phyloP scores from a whole-genome alignment of 2,329 filamentous ascomycete genomes.

The Calonectria honghensis region DNA sequence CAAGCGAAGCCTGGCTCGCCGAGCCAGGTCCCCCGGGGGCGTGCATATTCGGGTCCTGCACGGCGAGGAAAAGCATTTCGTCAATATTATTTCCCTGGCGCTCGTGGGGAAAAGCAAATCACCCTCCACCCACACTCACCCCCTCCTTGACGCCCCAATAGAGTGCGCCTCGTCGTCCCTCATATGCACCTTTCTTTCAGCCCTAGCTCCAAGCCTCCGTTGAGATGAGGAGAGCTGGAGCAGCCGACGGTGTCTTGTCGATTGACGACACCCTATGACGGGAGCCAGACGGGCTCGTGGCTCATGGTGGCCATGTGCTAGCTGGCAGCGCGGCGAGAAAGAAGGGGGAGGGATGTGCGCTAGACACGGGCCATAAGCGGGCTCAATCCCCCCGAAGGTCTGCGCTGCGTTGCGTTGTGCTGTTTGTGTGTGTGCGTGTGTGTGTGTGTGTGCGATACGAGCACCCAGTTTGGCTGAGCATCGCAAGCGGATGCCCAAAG shows the following conservation, averaged over 20 bases:
- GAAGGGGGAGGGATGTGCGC: slow-evolving; percentile 27
- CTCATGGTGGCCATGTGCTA: slow-evolving; percentile 41
- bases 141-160: slow-evolving; percentile 26
- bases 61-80: slow-evolving; percentile 22
- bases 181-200: slow-evolving; percentile 30
- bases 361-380: slow-evolving; percentile 49
- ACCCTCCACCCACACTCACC: slow-evolving; percentile 18
- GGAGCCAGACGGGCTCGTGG: slow-evolving; percentile 33
- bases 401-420: neutral
- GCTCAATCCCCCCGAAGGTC: slow-evolving; percentile 25
- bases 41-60: slow-evolving; percentile 1
- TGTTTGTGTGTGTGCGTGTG: neutral
- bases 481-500: slow-evolving; percentile 22
- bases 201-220: slow-evolving; percentile 31
- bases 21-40: neutral
- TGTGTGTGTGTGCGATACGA: slow-evolving; percentile 1
- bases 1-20: neutral
- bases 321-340: slow-evolving; percentile 41
- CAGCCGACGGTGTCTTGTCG: slow-evolving; percentile 7
- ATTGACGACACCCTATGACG: slow-evolving; percentile 27
- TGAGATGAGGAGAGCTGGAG: slow-evolving; percentile 12
- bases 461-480: neutral
- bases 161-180: slow-evolving; percentile 29
- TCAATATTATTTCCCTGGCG: slow-evolving; percentile 26
- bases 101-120: slow-evolving; percentile 29